These are phyloP conservation scores for Solidago caesia DNA, from an alignment of 129 eudicot species.

Conservation along the genomic window DNA sequence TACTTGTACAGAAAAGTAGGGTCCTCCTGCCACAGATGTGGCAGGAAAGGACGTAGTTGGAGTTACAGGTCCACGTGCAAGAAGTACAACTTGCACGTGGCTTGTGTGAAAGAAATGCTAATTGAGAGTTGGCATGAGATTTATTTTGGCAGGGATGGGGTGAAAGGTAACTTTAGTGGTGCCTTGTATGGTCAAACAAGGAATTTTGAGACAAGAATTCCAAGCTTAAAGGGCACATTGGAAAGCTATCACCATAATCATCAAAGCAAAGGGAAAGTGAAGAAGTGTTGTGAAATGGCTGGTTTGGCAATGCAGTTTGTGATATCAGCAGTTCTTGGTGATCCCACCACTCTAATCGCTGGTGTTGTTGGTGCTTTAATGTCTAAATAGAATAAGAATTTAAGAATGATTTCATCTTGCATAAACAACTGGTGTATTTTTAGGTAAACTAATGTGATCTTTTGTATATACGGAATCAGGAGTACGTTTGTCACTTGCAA, in stretches of 20 bases:
- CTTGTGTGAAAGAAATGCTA: conserved; percentile 64
- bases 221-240: conserved; percentile 56
- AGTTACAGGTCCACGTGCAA: conserved; percentile 55
- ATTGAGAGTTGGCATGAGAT: conserved; percentile 59
- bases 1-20: conserved; percentile 45
- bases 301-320: conserved; percentile 50
- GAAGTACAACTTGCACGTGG: conserved; percentile 61
- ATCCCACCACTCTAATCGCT: conserved; percentile 51
- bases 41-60: conserved; percentile 63
- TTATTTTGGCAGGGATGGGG: conserved; percentile 35
- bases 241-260: conserved; percentile 35
- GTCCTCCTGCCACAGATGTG: conserved; percentile 49
- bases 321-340: conserved; percentile 56
- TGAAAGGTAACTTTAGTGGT: conserved; percentile 14
- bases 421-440: too few species aligned
- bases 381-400: conserved; percentile 29
- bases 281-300: conserved; percentile 53
- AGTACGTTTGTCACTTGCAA: too few species aligned
- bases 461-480: too few species aligned
- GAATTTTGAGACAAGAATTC: conserved; percentile 46
- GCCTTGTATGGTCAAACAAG: conserved; percentile 19
- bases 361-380: conserved; percentile 52
- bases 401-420: too few species aligned
- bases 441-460: too few species aligned
- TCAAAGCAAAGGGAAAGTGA: conserved; percentile 46